phyloP scores from a whole-genome alignment of 139 green algal genomes.

The Picochlorum sp. region DNA sequence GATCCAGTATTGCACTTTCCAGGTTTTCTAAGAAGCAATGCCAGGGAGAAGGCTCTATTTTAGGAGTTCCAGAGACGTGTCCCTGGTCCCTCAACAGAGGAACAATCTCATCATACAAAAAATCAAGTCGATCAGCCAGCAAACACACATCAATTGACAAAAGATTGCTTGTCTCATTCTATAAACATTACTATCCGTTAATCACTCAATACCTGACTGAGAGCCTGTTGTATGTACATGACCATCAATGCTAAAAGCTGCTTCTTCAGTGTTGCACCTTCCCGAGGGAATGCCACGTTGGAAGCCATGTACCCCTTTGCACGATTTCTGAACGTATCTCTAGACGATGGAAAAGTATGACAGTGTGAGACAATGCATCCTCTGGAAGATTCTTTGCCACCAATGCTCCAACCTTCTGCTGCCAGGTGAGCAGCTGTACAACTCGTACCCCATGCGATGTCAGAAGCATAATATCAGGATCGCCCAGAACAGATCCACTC shows the following conservation, averaged over 20 bases:
- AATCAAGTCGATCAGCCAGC: conserved; percentile 19
- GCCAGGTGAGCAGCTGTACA: conserved; percentile 42
- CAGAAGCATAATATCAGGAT: conserved; percentile 21
- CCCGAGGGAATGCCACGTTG: neutral
- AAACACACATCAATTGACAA: conserved; percentile 30
- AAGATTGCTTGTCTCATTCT: conserved; percentile 3
- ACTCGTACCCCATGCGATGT: conserved; percentile 29
- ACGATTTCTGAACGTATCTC: neutral
- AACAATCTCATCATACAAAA: conserved; percentile 27
- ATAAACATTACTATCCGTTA: conserved; percentile 1
- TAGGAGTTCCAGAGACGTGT: neutral
- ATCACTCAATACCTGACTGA: neutral
- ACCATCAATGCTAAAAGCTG: conserved; percentile 10
- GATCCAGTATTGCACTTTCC: conserved; percentile 39
- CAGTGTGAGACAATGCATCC: conserved; percentile 17
- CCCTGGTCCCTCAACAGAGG: conserved; percentile 10
- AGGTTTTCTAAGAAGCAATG: conserved; percentile 50
- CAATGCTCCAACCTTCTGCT: conserved; percentile 40
- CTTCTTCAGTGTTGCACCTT: conserved; percentile 10
- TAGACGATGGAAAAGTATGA: conserved; percentile 2
- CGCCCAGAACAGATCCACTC: conserved; percentile 1
- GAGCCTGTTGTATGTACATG: conserved; percentile 7
- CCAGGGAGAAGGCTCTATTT: neutral
- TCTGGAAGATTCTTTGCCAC: conserved; percentile 12
- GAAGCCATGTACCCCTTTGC: conserved; percentile 12